Evolutionary conservation across 371 early-diverging fungal genomes (phyloP), one percentile per base, ranked within the genome.

Genomic region (Cokeromyces recurvatus): DNA sequence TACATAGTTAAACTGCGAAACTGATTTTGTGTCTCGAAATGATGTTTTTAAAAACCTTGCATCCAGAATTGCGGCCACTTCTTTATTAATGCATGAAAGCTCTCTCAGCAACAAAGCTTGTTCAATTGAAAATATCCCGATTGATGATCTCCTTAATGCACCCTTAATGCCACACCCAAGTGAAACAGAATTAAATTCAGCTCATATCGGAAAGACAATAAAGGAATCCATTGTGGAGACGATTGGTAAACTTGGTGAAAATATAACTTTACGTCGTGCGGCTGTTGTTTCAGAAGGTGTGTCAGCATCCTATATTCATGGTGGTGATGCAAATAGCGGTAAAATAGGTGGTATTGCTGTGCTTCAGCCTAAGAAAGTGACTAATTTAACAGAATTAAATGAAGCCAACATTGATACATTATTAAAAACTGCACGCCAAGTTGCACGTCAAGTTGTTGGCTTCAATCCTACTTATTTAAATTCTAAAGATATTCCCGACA

Each of bases 11-110:
- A 87, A 89, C 68, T 91, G 92, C 53, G 97, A 96, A 66, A 93
- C 97, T 0, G 97, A 96, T 62, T 96, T 96, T 75, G 97, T 94
- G 7, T 85, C 92, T 9, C 79, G 91, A 49, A 86, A 85, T 54
- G 77, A 76, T 31, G 71, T 86, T n/a, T 95, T 95, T 68, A 80
- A 82, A 41, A 71, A 81, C 24, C 78, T 92, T 36, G 92, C 89
- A 21, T 62, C 77, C 12, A 72, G 76, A 40, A 83, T 89, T 39
- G 89, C 91, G 0, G 71, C 76, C 1, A 82, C 86, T 0, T 84
- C 83, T 2, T 54, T 82, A 4, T 57, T 78, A 16, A 57, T 79
- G 40, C 76, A 71, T 32, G 72, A 74, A 19, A 48, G 44, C 20
- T 24, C 41, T 19, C 12, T 62, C 7, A 12, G 20, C n/a, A 32